These are phyloP conservation scores for Cladosporium sp. DNA, from an alignment of 2,329 filamentous ascomycete species.

Conservation along the genomic window DNA sequence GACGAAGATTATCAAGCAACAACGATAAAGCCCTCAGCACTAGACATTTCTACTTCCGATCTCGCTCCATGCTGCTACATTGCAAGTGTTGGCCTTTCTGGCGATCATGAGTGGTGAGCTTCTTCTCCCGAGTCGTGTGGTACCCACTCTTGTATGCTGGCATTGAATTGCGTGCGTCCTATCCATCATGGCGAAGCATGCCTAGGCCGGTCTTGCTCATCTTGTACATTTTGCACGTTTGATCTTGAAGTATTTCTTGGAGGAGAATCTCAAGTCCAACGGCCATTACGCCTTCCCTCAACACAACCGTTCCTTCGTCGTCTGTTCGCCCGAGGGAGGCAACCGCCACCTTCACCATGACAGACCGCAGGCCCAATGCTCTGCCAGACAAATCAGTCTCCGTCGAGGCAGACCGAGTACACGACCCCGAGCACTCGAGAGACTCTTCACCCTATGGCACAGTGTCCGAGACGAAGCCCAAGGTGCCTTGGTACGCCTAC, in stretches of 20 bases:
- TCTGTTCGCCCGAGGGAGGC: too few species aligned
- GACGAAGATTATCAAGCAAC: constrained; percentile 1
- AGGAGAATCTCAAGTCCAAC: too few species aligned
- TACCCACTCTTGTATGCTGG: too few species aligned
- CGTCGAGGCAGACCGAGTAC: not conserved
- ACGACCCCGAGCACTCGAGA: not conserved
- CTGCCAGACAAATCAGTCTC: not conserved
- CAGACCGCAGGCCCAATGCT: not conserved
- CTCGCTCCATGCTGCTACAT: too few species aligned
- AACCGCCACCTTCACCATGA: not conserved
- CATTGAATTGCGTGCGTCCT: constrained; percentile 5
- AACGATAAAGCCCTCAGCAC: not conserved
- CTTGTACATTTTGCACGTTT: not conserved
- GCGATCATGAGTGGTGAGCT: too few species aligned
- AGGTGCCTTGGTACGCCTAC: constrained; percentile 22
- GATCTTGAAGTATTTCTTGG: not conserved
- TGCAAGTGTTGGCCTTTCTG: too few species aligned
- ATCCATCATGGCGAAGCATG: constrained; percentile 3
- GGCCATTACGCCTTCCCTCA: too few species aligned
- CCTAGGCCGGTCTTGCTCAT: not conserved
- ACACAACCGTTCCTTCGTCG: too few species aligned
- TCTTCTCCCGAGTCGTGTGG: too few species aligned
- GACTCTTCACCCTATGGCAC: not conserved
- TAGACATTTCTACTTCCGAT: not conserved
- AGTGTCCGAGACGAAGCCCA: not conserved